These are phyloP conservation scores for Paecilomyces sp. DNA, from an alignment of 2,329 filamentous ascomycete species.

Conservation along the genomic window DNA sequence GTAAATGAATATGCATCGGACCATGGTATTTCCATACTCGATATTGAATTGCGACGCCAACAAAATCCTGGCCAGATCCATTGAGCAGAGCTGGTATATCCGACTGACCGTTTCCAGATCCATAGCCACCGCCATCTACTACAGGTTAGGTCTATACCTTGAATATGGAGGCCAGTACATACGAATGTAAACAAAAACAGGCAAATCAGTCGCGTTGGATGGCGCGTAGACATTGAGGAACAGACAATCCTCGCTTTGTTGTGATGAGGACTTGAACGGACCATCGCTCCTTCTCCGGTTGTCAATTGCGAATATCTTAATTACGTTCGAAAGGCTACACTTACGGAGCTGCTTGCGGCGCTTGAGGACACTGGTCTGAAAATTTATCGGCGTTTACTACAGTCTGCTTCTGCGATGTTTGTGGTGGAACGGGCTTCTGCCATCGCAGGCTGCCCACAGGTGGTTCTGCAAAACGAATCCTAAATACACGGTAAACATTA, in stretches of 20 bases:
- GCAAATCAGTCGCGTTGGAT: constrained; percentile 15
- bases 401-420: constrained; percentile 15
- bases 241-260: constrained; percentile 21
- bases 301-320: constrained; percentile 12
- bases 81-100: constrained; percentile 36
- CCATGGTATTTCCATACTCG: constrained; percentile 23
- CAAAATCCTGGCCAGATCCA: constrained; percentile 39
- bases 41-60: constrained; percentile 45
- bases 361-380: constrained; percentile 24
- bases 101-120: constrained; percentile 25
- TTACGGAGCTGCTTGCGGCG: constrained; percentile 8
- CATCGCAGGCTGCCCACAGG: constrained; percentile 22
- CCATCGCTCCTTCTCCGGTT: neutral
- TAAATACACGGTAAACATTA: constrained; percentile 8
- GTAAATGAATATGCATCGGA: neutral
- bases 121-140: constrained; percentile 26
- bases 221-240: constrained; percentile 29
- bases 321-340: neutral
- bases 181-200: constrained; percentile 23
- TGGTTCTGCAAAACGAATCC: constrained; percentile 27
- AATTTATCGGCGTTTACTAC: constrained; percentile 14
- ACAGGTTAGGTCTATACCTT: neutral
- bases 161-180: constrained; percentile 4
- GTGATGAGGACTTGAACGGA: neutral
- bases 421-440: constrained; percentile 18